These are phyloP conservation scores for Conticribra weissflogii DNA, from an alignment of 108 stramenopile genomes.

Conservation along the genomic window DNA sequence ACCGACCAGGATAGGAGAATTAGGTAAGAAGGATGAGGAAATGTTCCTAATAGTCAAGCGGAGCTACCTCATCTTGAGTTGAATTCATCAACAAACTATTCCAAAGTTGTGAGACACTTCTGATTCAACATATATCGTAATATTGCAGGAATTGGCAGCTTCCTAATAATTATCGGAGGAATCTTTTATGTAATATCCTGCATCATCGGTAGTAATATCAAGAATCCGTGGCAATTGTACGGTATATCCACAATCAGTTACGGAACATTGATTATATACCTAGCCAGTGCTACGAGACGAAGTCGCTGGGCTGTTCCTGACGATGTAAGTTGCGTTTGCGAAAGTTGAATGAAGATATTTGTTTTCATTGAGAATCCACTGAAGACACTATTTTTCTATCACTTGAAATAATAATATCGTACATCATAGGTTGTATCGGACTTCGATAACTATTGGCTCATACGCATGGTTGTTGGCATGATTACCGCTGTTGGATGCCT, in stretches of 20 bases:
- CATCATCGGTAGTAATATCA: constrained; percentile 14
- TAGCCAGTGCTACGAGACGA: constrained; percentile 25
- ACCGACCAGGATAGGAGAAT: constrained; percentile 26
- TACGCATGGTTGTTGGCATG: constrained; percentile 31
- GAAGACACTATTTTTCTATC: no score
- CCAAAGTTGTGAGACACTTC: no score
- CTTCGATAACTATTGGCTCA: constrained; percentile 34
- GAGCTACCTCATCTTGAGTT: no score
- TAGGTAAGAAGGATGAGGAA: constrained; percentile 4
- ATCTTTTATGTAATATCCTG: constrained; percentile 17
- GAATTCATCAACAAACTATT: no score
- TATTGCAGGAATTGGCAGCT: constrained; percentile 23
- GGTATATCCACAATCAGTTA: constrained; percentile 7
- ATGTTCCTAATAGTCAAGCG: no score
- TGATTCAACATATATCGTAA: not conserved
- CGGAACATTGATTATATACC: constrained; percentile 24
- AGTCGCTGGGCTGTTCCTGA: constrained; percentile 28
- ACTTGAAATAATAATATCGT: not conserved
- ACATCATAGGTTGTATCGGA: constrained; percentile 29
- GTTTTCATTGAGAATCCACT: no score
- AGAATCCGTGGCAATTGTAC: constrained; percentile 5
- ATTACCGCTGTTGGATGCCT: constrained; percentile 11
- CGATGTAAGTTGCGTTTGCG: constrained; percentile 15
- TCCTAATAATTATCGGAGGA: constrained; percentile 28
- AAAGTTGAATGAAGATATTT: no score